Evolutionary conservation across 345 rosid genomes (phyloP).

Genomic region (Gossypium sturtianum): DNA sequence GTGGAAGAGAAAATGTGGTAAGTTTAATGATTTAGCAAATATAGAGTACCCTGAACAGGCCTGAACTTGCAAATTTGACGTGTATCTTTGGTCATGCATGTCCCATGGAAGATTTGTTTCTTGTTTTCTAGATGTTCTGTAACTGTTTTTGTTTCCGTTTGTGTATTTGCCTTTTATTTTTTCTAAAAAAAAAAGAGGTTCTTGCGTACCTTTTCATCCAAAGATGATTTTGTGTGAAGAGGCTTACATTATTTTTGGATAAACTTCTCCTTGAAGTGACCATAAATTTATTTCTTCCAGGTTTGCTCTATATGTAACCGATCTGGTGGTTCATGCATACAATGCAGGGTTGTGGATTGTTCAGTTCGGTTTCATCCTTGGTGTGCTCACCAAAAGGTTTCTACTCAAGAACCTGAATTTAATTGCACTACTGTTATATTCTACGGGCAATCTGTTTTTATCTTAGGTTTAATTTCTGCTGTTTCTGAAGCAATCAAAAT

Average conservation of each 20-base stretch:
- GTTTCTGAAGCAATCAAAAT: background rate
- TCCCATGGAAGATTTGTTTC: background rate
- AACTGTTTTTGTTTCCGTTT: background rate
- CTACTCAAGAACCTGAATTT: background rate
- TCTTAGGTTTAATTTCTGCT: background rate
- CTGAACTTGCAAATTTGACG: background rate
- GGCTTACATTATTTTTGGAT: background rate
- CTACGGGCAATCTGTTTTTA: background rate
- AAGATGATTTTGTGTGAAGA: background rate
- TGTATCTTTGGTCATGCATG: background rate
- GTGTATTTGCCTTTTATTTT: background rate
- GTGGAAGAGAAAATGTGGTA: slow-evolving; percentile 29
- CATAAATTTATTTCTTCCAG: slow-evolving; percentile 21
- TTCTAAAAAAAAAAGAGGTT: background rate
- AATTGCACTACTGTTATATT: background rate
- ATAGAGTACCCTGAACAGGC: background rate
- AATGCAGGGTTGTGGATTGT: slow-evolving; percentile 41
- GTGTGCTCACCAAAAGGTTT: slow-evolving; percentile 54
- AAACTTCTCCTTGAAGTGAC: slow-evolving; percentile 1
- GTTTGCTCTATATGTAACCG: slow-evolving; percentile 43
- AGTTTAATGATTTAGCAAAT: slow-evolving; percentile 8
- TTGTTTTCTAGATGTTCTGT: background rate
- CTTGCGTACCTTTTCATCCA: background rate
- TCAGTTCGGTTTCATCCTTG: slow-evolving; percentile 44
- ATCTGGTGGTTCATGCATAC: slow-evolving; percentile 45